A percentile compares a stretch with the other conserved stretches of the same genome.
Evolutionary conservation across 2,329 filamentous ascomycete genomes (phyloP).

Genomic region (Aspergillus ruber): DNA sequence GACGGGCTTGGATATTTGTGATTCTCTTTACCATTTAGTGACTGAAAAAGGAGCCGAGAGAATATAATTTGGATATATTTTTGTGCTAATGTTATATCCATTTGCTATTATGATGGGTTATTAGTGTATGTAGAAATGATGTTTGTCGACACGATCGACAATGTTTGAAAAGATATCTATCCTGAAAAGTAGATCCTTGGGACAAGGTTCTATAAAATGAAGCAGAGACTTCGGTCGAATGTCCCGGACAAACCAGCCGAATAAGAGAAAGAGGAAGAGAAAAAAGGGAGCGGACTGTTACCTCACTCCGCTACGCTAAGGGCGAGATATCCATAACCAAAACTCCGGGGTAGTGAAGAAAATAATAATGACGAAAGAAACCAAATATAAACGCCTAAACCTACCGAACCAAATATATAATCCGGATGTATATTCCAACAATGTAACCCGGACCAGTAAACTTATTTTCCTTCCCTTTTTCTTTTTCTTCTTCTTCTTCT

Average conservation of each 20-base stretch:
- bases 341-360: too few relatives aligned
- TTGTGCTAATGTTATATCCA: conserved; percentile 4
- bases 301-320: neutral
- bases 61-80: conserved; percentile 3
- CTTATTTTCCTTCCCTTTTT: too few relatives aligned
- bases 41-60: neutral
- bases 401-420: too few relatives aligned
- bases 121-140: neutral
- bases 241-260: neutral
- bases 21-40: neutral
- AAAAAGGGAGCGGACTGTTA: neutral
- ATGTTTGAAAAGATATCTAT: too few relatives aligned
- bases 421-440: too few relatives aligned
- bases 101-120: neutral
- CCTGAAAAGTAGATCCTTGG: too few relatives aligned
- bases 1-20: conserved; percentile 50
- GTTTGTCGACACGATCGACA: too few relatives aligned
- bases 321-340: too few relatives aligned
- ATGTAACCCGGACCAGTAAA: too few relatives aligned
- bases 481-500: too few relatives aligned
- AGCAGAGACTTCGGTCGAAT: neutral
- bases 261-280: neutral
- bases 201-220: neutral
- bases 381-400: too few relatives aligned
- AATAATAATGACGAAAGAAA: too few relatives aligned